phyloP scores from a whole-genome alignment of 164 flowering plant species.

The Nelumbo lutea region DNA sequence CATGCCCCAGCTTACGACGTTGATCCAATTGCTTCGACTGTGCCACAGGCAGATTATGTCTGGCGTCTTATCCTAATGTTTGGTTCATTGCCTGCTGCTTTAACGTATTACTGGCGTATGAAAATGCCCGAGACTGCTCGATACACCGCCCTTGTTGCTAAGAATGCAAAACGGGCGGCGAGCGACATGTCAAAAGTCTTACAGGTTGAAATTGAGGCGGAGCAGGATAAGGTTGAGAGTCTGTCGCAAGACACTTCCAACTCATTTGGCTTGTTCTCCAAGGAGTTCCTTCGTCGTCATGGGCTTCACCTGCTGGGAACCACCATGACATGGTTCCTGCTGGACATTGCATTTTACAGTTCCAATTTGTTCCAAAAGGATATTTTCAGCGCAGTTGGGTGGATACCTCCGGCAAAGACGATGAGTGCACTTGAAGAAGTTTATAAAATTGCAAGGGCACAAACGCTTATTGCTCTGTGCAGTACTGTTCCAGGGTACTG shows the following conservation, averaged over 20 bases:
- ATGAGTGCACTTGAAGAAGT: slow-evolving; percentile 22
- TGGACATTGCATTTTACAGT: slow-evolving; percentile 20
- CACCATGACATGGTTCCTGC: slow-evolving; percentile 14
- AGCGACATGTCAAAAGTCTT: neutral
- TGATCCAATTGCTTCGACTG: slow-evolving; percentile 8
- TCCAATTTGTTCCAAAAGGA: slow-evolving; percentile 19
- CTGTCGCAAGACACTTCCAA: neutral
- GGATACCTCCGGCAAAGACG: slow-evolving; percentile 16
- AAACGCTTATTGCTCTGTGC: slow-evolving; percentile 19
- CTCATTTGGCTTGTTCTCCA: slow-evolving; percentile 17
- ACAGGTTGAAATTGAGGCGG: slow-evolving; percentile 11
- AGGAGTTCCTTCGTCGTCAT: slow-evolving; percentile 11
- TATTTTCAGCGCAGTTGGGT: slow-evolving; percentile 17
- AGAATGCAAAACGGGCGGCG: neutral
- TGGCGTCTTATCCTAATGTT: slow-evolving; percentile 15
- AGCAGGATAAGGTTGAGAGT: slow-evolving; percentile 9
- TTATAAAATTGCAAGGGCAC: slow-evolving; percentile 17
- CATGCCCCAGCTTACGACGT: slow-evolving; percentile 6
- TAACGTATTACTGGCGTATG: slow-evolving; percentile 54
- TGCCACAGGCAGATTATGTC: slow-evolving; percentile 13
- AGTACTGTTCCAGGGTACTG: slow-evolving; percentile 22
- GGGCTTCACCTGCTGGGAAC: slow-evolving; percentile 22
- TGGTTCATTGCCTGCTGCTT: slow-evolving; percentile 11
- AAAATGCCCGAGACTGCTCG: slow-evolving; percentile 59
- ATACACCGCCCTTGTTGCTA: slow-evolving; percentile 31